Percentiles rank a stretch among this genome's conserved stretches.
phyloP scores from a whole-genome alignment of 306 rosid species.

The Dryas alaskensis region DNA sequence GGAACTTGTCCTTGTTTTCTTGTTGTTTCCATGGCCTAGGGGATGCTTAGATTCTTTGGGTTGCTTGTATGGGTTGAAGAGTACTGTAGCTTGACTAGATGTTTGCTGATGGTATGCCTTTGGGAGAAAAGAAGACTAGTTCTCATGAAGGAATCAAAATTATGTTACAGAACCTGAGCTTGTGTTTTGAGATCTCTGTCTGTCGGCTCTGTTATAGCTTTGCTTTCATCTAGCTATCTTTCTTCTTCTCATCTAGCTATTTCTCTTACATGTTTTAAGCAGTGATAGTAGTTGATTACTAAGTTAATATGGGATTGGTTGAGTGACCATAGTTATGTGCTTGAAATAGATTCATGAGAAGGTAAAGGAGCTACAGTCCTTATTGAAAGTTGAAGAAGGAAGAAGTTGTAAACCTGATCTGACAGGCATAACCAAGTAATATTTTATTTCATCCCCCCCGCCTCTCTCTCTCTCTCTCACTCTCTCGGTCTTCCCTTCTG shows the following conservation, averaged over 20 bases:
- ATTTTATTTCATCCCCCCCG: conserved; percentile 5
- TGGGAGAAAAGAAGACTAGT: conserved; percentile 1
- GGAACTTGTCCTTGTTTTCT: not conserved
- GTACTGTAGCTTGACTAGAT: not conserved
- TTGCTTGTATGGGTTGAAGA: not conserved
- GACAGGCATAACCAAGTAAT: conserved; percentile 54
- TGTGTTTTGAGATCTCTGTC: not conserved
- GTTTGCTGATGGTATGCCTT: not conserved
- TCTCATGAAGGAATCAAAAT: not conserved
- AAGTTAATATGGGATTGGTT: conserved; percentile 14
- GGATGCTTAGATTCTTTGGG: not conserved
- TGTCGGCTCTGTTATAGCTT: not conserved
- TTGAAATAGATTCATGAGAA: conserved; percentile 61
- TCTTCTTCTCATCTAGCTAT: not conserved
- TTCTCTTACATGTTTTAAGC: conserved; percentile 12
- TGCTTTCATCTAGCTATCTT: not conserved
- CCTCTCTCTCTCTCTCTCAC: not conserved
- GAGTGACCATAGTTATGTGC: conserved; percentile 24
- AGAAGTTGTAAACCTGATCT: conserved; percentile 48
- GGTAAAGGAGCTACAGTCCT: conserved; percentile 57
- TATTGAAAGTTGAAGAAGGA: conserved; percentile 44
- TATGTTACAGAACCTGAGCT: not conserved
- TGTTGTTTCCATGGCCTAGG: not conserved
- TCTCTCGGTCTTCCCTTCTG: conserved; percentile 1
- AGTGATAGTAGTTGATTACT: not conserved